Evolutionary conservation across 371 early-diverging fungal species (phyloP), one percentile per base, ranked within the genome.

Genomic region (Mortierella sp.): DNA sequence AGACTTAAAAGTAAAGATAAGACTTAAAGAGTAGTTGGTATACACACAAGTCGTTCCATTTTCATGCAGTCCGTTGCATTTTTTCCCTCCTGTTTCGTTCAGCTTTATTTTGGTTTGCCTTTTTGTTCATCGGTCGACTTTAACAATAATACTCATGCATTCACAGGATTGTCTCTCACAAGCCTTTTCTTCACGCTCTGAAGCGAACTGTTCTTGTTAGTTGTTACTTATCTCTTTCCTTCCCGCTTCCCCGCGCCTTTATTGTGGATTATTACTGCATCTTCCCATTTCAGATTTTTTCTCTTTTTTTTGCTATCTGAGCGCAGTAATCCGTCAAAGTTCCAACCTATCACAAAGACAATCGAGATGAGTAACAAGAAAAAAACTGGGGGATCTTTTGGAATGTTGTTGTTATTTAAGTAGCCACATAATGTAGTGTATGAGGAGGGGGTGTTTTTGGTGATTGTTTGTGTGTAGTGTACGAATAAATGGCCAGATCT

Each of bases 61-160:
- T 68, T 38, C 42, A 65, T 38, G 68, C 21, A 34, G 63, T 34
- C 31, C 21, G 50, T 14, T 63, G 38, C 19, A 9, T 31, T 19
- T 21, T 63, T 60, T 26, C 16, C 16, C 7, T 28, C 31, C 21
- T 7, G 31, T 28, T 28, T 68, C 24, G 19, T 38, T n/a, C n/a
- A n/a, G n/a, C 9, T 68, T 68, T 14, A 16, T 68, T 68, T 68
- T 68, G 68, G 68, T 38, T 68, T 42, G 24, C 68, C 68, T 68
- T 31, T 63, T 68, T 34, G 4, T 38, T 42, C 8, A 10, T 21
- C 24, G 24, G 10, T 68, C 42, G 24, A 68, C 68, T 38, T 42
- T 42, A 14, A 19, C 16, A 13, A 31, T 24, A 3, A 21, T 9
- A 38, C 24, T 2, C 34, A 38, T 38, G 42, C 24, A 2, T 68